phyloP scores from a whole-genome alignment of 257 asterid species.

The Petrea volubilis region DNA sequence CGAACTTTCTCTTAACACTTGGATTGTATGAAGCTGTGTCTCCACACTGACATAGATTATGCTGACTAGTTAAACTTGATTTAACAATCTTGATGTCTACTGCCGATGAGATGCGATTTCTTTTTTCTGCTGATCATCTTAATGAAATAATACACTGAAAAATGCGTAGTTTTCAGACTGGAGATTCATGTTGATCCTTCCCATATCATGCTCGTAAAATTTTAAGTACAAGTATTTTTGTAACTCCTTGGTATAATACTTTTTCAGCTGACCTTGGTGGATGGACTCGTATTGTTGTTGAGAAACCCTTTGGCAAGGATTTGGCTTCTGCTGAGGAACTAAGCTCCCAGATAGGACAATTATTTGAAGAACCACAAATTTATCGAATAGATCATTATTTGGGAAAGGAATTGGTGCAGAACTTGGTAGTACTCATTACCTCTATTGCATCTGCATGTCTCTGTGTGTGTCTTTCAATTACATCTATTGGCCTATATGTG shows the following conservation, averaged over 20 bases:
- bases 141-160: not conserved
- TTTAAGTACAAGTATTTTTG: not conserved
- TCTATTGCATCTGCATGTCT: conserved; percentile 7
- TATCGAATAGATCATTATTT: conserved; percentile 96
- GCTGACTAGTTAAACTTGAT: not conserved
- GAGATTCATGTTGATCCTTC: not conserved
- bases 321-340: conserved; percentile 92
- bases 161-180: not conserved
- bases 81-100: not conserved
- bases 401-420: conserved; percentile 99
- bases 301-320: conserved; percentile 99
- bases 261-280: conserved; percentile 92
- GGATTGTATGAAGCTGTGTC: too few relatives aligned
- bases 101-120: not conserved
- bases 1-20: too few relatives aligned
- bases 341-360: conserved; percentile 90
- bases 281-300: conserved; percentile 97
- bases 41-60: not conserved
- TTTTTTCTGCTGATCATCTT: not conserved
- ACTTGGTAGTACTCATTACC: conserved; percentile 72
- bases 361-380: conserved; percentile 90
- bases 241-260: conserved; percentile 19
- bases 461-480: not conserved
- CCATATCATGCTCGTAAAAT: conserved; percentile 5
- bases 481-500: conserved; percentile 4